phyloP scores from a whole-genome alignment of 768 basidiomycete genomes.

The Leccinellum albellum region DNA sequence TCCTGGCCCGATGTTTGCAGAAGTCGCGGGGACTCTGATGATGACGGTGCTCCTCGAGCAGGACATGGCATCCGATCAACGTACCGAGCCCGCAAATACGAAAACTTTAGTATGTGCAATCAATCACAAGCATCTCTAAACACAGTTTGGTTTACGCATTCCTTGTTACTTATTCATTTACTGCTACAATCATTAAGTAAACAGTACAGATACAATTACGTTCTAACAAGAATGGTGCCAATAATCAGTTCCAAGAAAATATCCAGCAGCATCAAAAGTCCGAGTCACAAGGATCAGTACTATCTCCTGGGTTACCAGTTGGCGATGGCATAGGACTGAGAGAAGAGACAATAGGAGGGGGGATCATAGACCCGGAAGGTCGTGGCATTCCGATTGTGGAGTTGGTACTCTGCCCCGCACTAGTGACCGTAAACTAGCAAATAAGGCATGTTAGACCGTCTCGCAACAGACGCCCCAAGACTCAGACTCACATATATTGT shows the following conservation, averaged over 20 bases:
- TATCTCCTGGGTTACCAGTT: neutral
- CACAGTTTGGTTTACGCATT: neutral
- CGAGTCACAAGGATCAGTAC: constrained; percentile 3
- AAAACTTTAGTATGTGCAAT: neutral
- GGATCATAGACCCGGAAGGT: constrained; percentile 2
- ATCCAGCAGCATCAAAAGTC: neutral
- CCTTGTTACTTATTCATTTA: neutral
- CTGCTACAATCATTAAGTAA: neutral
- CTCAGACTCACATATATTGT: constrained; percentile 34
- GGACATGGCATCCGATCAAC: constrained; percentile 16
- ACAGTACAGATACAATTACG: constrained; percentile 12
- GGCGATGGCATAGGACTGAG: neutral
- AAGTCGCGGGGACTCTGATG: constrained; percentile 92
- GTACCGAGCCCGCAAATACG: neutral
- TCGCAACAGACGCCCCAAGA: neutral
- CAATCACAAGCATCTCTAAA: neutral
- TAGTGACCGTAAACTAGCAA: constrained; percentile 27
- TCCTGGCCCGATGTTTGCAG: constrained; percentile 97
- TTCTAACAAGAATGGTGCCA: neutral
- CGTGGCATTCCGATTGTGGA: constrained; percentile 2
- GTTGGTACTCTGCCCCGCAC: constrained; percentile 8
- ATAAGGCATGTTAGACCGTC: constrained; percentile 2
- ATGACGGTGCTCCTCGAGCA: constrained; percentile 39
- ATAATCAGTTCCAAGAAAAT: neutral
- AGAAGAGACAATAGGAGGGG: too few species aligned